phyloP scores from a whole-genome alignment of 768 basidiomycete genomes.

The Russula ochroleuca region DNA sequence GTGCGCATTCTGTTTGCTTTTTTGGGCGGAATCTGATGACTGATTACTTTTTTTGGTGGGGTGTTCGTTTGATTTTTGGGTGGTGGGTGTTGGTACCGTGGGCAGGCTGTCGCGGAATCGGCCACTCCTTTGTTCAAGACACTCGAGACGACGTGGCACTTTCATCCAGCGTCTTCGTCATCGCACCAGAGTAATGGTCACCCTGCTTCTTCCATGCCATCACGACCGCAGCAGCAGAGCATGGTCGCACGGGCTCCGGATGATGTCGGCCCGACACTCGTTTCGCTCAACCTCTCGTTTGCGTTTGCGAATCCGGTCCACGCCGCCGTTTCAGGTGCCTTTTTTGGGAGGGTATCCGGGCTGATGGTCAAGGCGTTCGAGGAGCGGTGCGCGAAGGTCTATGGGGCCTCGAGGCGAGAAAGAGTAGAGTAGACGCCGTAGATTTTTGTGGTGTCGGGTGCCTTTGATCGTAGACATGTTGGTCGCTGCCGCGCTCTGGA shows the following conservation, averaged over 20 bases:
- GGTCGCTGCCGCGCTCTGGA: background rate
- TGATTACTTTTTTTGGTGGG: constrained; percentile 3
- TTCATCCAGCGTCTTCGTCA: constrained; percentile 45
- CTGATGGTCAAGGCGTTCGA: constrained; percentile 94
- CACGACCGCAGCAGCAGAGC: constrained; percentile 4
- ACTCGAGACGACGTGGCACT: constrained; percentile 68
- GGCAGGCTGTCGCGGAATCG: constrained; percentile 68
- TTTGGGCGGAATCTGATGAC: background rate
- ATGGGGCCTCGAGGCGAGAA: constrained; percentile 46
- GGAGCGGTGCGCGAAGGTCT: constrained; percentile 68
- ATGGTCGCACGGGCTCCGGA: background rate
- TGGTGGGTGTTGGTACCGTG: too few species aligned
- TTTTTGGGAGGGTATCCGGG: constrained; percentile 82
- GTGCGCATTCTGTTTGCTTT: constrained; percentile 41
- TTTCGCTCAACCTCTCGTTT: constrained; percentile 81
- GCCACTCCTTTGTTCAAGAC: constrained; percentile 70
- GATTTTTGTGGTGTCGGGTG: background rate
- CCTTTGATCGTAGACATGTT: background rate
- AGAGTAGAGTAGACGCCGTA: background rate
- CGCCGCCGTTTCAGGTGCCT: constrained; percentile 73
- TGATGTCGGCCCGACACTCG: constrained; percentile 57
- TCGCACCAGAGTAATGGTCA: constrained; percentile 24
- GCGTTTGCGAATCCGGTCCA: constrained; percentile 86
- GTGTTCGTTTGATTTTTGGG: background rate
- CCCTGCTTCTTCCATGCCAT: constrained; percentile 8